These are phyloP conservation scores for Colletotrichum liaoningense DNA, from an alignment of 2,329 filamentous ascomycete species.

Conservation along the genomic window DNA sequence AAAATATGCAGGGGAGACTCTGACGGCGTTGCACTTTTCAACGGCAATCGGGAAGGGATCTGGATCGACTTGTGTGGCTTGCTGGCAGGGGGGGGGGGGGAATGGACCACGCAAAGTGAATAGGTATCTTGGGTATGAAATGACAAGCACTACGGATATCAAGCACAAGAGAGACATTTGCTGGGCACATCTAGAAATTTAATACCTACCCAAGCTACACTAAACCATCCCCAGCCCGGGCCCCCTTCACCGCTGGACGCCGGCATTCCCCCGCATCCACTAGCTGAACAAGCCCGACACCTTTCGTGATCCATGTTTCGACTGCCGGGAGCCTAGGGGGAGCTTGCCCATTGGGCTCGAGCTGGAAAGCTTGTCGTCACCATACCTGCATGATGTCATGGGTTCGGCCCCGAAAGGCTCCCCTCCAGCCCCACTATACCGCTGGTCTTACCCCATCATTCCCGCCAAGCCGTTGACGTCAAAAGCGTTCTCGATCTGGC, in stretches of 20 bases:
- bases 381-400: slow-evolving; percentile 34
- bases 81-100: not conserved
- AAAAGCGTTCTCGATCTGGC: slow-evolving; percentile 1
- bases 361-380: slow-evolving; percentile 28
- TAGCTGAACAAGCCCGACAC: not conserved
- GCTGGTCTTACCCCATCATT: not conserved
- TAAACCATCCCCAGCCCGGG: not conserved
- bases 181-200: not conserved
- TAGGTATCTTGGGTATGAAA: too few species aligned
- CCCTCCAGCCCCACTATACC: too few species aligned
- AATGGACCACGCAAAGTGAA: too few species aligned
- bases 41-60: not conserved
- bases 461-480: slow-evolving; percentile 32
- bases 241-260: slow-evolving; percentile 20
- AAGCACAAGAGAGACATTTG: not conserved
- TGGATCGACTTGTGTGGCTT: not conserved
- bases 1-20: not conserved
- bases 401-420: not conserved
- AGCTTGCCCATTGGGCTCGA: slow-evolving; percentile 17
- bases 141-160: not conserved
- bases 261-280: slow-evolving; percentile 5
- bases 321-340: not conserved
- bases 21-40: not conserved
- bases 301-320: slow-evolving; percentile 5
- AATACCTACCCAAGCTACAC: not conserved